Evolutionary conservation across 2,329 filamentous ascomycete species (phyloP).

Genomic region (Emericellopsis atlantica): DNA sequence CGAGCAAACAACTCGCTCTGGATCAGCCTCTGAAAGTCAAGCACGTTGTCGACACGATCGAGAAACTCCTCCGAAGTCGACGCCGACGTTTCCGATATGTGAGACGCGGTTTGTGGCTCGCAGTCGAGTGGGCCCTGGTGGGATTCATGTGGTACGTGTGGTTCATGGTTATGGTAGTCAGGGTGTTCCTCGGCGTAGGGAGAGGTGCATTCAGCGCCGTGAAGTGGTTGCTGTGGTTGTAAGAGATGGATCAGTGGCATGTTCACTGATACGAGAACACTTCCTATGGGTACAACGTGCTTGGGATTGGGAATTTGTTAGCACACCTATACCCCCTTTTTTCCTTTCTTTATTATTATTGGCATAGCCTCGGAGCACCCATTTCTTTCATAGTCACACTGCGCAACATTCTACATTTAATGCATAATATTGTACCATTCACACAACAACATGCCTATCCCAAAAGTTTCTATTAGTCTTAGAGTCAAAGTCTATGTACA

Average conservation of each 20-base stretch:
- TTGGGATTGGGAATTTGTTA: no score
- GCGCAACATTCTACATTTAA: no score
- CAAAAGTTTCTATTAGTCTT: no score
- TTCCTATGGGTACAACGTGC: no score
- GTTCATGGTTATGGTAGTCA: constrained; percentile 70
- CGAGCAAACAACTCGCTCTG: constrained; percentile 63
- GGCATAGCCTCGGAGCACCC: constrained; percentile 2
- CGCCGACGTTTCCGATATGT: constrained; percentile 60
- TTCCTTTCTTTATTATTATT: constrained; percentile 1
- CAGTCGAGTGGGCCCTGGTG: constrained; percentile 78
- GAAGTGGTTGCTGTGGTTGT: constrained; percentile 80
- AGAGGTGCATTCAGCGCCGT: constrained; percentile 45
- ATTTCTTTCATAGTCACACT: constrained; percentile 3
- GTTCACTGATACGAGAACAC: no score
- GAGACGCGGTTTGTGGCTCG: constrained; percentile 62
- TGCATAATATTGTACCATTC: no score
- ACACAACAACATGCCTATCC: no score
- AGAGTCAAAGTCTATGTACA: no score
- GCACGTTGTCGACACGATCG: constrained; percentile 64
- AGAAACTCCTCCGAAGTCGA: constrained; percentile 61
- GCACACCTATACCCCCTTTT: neutral
- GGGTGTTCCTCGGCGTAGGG: constrained; percentile 50
- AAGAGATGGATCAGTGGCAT: constrained; percentile 6
- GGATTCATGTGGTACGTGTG: constrained; percentile 92
- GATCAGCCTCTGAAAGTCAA: constrained; percentile 72